Evolutionary conservation across 2,329 filamentous ascomycete species (phyloP), one percentile per base, ranked within the genome.

Genomic region (Fusarium sp.): DNA sequence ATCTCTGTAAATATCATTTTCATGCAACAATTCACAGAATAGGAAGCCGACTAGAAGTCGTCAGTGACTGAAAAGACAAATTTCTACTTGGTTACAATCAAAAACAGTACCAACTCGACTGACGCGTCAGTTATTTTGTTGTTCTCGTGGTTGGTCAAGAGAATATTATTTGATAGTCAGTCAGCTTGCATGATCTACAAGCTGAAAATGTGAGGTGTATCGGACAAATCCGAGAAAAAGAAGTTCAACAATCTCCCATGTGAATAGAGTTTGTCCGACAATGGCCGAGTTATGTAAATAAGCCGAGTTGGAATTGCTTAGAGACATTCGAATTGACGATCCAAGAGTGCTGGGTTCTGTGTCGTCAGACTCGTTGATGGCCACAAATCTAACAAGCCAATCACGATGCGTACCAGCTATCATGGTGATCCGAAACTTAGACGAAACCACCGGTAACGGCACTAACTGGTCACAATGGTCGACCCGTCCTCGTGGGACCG

Each of bases 401-500:
- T 69, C 22, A 47, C 7, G 17, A 23, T 44, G 47, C 33, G 32
- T 47, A 46, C 27, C 47, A 49, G 64, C 43, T 37, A 20, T 35
- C 20, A 56, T 43, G 27, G 9, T 44, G 51, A 62, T 57, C 51
- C 51, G 44, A 52, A 68, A 66, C 51, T 48, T 41, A 45, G 41
- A 54, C 56, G 55, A 65, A 68, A 62, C 54, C 47, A 56, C 30
- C 33, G 22, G 23, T 11, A 44, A 27, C 5, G 47, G 48, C 56
- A 56, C 56, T 52, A 47, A 62, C 39, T 66, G 62, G 54, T 43
- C 27, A 32, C 20, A 39, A 10, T 54, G 51, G 23, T 46, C 22
- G 62, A 33, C 43, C 50, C 40, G 40, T 20, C 48, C 47, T 58
- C 30, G 23, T 67, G 63, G 52, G 45, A 53, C 49, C 62, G 57